Conservation (phyloP, 768 basidiomycete species). For the Termitomyces sp. region DNA sequence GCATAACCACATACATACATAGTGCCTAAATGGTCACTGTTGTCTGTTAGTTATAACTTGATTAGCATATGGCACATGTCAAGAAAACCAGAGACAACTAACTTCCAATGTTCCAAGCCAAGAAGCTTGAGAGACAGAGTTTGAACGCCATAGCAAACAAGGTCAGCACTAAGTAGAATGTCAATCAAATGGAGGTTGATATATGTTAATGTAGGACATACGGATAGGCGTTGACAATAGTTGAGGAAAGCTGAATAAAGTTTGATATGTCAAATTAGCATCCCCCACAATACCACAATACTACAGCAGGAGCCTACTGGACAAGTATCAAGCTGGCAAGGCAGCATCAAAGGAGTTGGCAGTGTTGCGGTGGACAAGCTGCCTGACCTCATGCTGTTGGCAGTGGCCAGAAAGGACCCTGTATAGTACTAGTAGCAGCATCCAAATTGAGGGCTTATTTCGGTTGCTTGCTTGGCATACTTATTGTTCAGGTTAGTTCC, state of each 20-base stretch:
- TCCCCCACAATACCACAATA: no score
- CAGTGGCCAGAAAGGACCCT: constrained; percentile 43
- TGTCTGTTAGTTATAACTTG: constrained; percentile 16
- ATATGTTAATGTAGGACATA: constrained; percentile 14
- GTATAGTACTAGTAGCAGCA: neutral
- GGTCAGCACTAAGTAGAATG: constrained; percentile 25
- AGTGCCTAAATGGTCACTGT: constrained; percentile 41
- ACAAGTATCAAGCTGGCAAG: constrained; percentile 42
- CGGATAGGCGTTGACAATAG: constrained; percentile 42
- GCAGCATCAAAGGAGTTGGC: constrained; percentile 23
- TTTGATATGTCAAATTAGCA: no score
- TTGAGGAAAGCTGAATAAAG: constrained; percentile 28
- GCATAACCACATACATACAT: constrained; percentile 28
- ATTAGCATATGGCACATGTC: neutral
- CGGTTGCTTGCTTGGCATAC: no score
- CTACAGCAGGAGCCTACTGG: constrained; percentile 27
- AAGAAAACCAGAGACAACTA: neutral
- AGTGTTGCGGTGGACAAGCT: constrained; percentile 30
- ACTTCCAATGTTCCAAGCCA: constrained; percentile 28
- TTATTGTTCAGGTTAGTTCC: no score
- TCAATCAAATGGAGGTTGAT: neutral
- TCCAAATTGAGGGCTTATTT: no score
- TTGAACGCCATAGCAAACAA: constrained; percentile 34
- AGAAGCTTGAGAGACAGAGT: constrained; percentile 32
- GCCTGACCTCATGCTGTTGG: constrained; percentile 40